Evolutionary conservation across 2,329 filamentous ascomycete genomes (phyloP), one percentile per base, ranked within the genome.

Genomic region (Emergomyces africanus): DNA sequence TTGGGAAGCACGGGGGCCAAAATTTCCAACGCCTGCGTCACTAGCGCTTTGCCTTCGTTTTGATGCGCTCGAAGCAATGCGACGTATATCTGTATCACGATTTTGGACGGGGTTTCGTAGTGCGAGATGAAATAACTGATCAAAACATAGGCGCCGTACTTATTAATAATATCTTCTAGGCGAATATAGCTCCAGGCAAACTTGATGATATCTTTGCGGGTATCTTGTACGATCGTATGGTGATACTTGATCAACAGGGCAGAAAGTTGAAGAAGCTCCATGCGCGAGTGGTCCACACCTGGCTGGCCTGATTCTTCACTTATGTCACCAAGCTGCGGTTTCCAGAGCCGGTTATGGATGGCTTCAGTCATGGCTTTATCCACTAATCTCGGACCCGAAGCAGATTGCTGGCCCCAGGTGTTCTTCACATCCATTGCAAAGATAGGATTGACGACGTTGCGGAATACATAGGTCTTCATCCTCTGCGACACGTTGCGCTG

Each of bases 121-220:
- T 95, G 88, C 0, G 90, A 89, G 66, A 99, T 96, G 76, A 99
- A 99, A 73, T 96, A 99, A 2, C 89, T 90, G 62, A 99, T 95
- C 5, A 99, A 84, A 5, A 96, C 92, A 67, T 99, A 99, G 2
- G 94, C 91, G 0, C 92, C 94, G 71, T 97, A 94, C 73, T 99
- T 99, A 78, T 97, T 99, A 77, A 99, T 96, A 60, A 96, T 89
- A 72, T 99, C 94, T 69, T 99, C 95, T n/a, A 99, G 82, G 28
- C 89, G 85, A 67, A 99, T 99, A 70, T 96, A 97, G 20, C 91
- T 96, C 94, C 94, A 99, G 2, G 90, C 91, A 73, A 97, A 99
- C 74, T 96, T 97, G 69, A 99, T 99, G 62, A 99, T 92, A 64
- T 99, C 94, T 73, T 99, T 99, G 42, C 95, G 85, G 2, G 89